Evolutionary conservation across 2,329 filamentous ascomycete species (phyloP).

Genomic region (Xylaria sp.): DNA sequence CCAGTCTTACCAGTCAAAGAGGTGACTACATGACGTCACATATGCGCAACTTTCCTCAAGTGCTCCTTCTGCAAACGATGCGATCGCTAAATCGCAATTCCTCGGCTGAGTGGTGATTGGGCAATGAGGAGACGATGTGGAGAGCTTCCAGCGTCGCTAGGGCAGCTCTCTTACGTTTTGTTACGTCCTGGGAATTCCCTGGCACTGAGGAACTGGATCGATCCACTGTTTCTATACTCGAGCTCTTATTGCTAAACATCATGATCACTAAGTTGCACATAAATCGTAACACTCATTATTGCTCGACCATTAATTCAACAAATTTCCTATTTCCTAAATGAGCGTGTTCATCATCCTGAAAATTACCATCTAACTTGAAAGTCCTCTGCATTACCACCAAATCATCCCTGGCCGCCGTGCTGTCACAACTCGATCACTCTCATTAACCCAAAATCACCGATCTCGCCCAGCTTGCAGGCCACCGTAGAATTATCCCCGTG

Average conservation of each 20-base stretch:
- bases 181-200: background rate
- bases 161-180: conserved; percentile 20
- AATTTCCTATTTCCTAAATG: background rate
- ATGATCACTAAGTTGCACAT: background rate
- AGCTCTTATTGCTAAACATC: background rate
- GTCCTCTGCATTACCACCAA: background rate
- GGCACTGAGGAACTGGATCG: background rate
- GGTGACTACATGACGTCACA: conserved; percentile 36
- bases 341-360: conserved; percentile 1
- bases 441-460: background rate
- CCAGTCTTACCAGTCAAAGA: conserved; percentile 5
- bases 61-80: background rate
- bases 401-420: too few relatives aligned
- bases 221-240: conserved; percentile 8
- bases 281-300: background rate
- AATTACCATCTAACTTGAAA: background rate
- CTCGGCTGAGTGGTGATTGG: conserved; percentile 29
- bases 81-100: conserved; percentile 14
- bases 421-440: background rate
- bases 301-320: background rate
- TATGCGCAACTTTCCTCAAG: conserved; percentile 21
- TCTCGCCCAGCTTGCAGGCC: conserved; percentile 25
- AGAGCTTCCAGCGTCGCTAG: conserved; percentile 32
- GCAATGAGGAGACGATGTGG: conserved; percentile 21
- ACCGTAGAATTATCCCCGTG: conserved; percentile 19